Conservation (phyloP, 345 rosid genomes). For the Ceriops decandra region DNA sequence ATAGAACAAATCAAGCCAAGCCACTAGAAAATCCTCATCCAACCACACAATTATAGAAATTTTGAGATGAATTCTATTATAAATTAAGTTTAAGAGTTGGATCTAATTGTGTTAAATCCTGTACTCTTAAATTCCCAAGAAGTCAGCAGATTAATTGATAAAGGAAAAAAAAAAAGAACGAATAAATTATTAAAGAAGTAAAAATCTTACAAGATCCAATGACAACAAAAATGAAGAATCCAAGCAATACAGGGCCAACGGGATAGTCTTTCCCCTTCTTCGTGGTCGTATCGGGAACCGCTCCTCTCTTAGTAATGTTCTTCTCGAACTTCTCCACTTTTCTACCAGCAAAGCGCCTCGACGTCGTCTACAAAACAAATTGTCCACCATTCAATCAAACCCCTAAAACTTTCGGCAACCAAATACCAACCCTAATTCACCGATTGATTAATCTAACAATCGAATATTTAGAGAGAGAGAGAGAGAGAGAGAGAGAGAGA, state of each 20-base stretch:
- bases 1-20: too few species aligned
- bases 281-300: conserved; percentile 74
- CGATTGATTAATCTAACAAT: neutral
- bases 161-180: neutral
- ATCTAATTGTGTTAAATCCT: too few species aligned
- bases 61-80: too few species aligned
- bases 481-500: neutral
- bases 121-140: too few species aligned
- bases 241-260: conserved; percentile 90
- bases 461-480: neutral
- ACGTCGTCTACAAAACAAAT: conserved; percentile 61
- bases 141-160: neutral
- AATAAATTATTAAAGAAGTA: neutral
- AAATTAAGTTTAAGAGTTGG: too few species aligned
- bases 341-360: conserved; percentile 82
- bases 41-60: too few species aligned
- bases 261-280: conserved; percentile 92
- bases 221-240: conserved; percentile 92
- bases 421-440: neutral
- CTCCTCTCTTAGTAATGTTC: conserved; percentile 79
- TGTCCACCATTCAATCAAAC: neutral
- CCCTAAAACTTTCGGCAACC: neutral
- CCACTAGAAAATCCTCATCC: too few species aligned
- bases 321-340: conserved; percentile 78
- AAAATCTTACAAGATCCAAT: conserved; percentile 79